Evolutionary conservation across 2,329 filamentous ascomycete genomes (phyloP).

Genomic region (Lasiodiplodia hormozganensis): DNA sequence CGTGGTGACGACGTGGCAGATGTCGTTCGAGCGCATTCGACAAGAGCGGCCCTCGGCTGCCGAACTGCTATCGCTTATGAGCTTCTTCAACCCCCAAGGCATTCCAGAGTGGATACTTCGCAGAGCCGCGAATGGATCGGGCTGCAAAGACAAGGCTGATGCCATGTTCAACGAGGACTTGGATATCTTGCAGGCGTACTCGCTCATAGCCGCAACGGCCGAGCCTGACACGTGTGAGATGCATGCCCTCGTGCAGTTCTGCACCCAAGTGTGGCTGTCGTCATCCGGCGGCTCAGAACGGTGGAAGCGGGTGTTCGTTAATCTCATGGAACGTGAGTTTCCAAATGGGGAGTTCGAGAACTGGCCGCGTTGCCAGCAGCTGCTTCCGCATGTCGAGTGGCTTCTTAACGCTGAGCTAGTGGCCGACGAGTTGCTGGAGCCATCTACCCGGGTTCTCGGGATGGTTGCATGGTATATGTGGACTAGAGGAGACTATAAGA

Average conservation of each 20-base stretch:
- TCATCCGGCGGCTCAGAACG: conserved; percentile 35
- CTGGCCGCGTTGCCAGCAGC: conserved; percentile 41
- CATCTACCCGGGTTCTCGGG: neutral
- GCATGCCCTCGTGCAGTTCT: conserved; percentile 53
- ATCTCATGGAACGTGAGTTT: conserved; percentile 37
- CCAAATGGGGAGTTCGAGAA: conserved; percentile 41
- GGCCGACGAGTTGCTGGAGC: neutral
- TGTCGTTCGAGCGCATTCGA: conserved; percentile 45
- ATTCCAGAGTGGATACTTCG: conserved; percentile 48
- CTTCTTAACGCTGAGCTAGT: neutral
- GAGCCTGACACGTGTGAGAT: conserved; percentile 45
- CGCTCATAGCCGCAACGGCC: conserved; percentile 38
- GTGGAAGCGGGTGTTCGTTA: conserved; percentile 42
- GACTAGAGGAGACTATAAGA: neutral
- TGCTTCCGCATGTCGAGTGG: conserved; percentile 42
- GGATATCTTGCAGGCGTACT: conserved; percentile 42
- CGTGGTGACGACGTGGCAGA: conserved; percentile 47
- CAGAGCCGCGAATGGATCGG: conserved; percentile 1
- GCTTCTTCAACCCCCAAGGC: conserved; percentile 54
- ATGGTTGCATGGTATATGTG: neutral
- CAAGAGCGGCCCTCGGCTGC: conserved; percentile 42
- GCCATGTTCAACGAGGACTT: conserved; percentile 43
- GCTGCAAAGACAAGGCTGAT: neutral
- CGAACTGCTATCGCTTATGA: conserved; percentile 55
- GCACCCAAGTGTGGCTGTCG: conserved; percentile 46